Conservation (phyloP, 2,329 filamentous ascomycete genomes). For the Colletotrichum sublineola region DNA sequence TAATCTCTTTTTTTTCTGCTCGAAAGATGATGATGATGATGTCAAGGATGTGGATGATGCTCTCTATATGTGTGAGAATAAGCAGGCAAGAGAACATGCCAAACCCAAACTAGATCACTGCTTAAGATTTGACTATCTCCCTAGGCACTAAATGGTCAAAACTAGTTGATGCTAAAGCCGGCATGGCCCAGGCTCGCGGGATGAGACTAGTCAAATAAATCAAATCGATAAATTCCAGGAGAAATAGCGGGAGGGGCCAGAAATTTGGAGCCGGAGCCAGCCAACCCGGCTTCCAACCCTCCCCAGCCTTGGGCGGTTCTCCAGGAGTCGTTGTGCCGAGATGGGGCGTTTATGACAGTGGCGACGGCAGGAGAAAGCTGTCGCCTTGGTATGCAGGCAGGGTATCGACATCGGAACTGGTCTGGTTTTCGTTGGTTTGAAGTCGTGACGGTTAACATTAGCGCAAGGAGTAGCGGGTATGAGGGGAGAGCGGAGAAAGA, state of each 20-base stretch:
- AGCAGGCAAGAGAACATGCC: constrained; percentile 1
- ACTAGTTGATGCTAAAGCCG: neutral
- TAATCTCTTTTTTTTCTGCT: too few relatives aligned
- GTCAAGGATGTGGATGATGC: neutral
- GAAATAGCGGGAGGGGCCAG: neutral
- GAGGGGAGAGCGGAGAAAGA: neutral
- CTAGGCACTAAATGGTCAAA: neutral
- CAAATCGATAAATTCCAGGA: constrained; percentile 1
- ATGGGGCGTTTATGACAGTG: neutral
- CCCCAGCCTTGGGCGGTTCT: neutral
- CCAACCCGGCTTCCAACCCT: neutral
- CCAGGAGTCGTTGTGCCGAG: neutral
- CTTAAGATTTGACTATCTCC: constrained; percentile 17
- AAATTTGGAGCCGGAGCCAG: neutral
- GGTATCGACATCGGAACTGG: neutral
- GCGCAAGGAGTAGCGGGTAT: constrained; percentile 22
- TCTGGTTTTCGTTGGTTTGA: neutral
- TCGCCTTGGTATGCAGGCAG: neutral
- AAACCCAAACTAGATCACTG: neutral
- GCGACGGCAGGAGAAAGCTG: neutral
- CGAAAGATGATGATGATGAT: neutral
- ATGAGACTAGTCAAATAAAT: constrained; percentile 12
- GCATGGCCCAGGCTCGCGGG: constrained; percentile 5
- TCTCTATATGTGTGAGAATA: neutral
- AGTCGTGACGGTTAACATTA: neutral